Evolutionary conservation across 805 yeast genomes (phyloP).

Genomic region (Sungouiella blattae): DNA sequence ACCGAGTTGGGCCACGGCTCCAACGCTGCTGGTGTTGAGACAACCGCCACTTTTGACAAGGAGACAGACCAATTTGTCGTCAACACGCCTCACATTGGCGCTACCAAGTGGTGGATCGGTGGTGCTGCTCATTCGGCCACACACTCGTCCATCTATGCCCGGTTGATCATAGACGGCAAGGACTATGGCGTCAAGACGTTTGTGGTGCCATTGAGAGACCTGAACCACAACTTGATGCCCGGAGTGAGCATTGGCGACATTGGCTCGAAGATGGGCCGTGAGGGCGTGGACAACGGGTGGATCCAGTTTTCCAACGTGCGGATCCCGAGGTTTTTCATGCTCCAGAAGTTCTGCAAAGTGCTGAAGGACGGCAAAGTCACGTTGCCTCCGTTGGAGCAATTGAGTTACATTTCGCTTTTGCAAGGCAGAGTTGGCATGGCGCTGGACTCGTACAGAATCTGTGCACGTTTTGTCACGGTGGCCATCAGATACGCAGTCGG

Average conservation of each 20-base stretch:
- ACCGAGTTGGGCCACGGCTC: constrained; percentile 21
- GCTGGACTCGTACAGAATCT: constrained; percentile 39
- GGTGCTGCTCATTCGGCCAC: constrained; percentile 49
- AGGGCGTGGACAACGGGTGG: constrained; percentile 49
- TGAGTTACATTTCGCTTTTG: constrained; percentile 40
- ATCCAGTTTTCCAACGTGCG: constrained; percentile 43
- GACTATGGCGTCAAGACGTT: constrained; percentile 47
- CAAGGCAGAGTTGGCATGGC: constrained; percentile 47
- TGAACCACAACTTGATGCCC: constrained; percentile 40
- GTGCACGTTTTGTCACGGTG: constrained; percentile 40
- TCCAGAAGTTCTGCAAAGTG: constrained; percentile 43
- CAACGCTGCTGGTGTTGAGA: constrained; percentile 19
- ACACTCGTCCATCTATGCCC: constrained; percentile 38
- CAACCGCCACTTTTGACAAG: constrained; percentile 34
- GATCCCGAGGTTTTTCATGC: constrained; percentile 44
- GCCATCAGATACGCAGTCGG: constrained; percentile 45
- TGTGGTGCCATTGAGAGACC: constrained; percentile 44
- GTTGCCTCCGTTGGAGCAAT: constrained; percentile 45
- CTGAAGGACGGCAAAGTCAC: constrained; percentile 36
- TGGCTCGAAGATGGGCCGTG: constrained; percentile 49
- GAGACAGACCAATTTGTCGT: constrained; percentile 40
- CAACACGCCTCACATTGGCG: constrained; percentile 46
- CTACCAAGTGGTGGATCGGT: constrained; percentile 51
- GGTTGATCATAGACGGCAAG: constrained; percentile 41
- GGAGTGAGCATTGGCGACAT: constrained; percentile 46